A percentile compares a stretch with the other conserved stretches of the same genome.
phyloP scores from a whole-genome alignment of 2,329 filamentous ascomycete species.

The Golovinomyces cichoracearum region DNA sequence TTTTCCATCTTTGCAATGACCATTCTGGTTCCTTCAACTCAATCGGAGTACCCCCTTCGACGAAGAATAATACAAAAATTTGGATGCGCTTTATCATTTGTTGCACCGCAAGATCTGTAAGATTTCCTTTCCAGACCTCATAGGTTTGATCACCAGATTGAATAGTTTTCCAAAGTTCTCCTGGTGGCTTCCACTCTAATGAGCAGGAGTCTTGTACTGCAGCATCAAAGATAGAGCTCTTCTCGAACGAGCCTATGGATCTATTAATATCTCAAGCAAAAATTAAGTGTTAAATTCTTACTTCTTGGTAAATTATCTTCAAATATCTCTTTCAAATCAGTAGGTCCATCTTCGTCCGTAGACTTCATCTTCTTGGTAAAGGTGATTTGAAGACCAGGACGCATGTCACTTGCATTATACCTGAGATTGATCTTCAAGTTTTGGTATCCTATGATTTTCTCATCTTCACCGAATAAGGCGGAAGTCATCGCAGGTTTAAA shows the following conservation, averaged over 20 bases:
- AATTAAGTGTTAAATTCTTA: conserved; percentile 16
- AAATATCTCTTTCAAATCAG: conserved; percentile 35
- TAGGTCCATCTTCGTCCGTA: conserved; percentile 39
- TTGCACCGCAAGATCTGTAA: conserved; percentile 43
- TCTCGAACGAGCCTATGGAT: conserved; percentile 37
- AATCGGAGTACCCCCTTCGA: conserved; percentile 71
- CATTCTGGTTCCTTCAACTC: conserved; percentile 43
- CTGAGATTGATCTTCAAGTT: conserved; percentile 50
- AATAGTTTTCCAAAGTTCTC: conserved; percentile 40
- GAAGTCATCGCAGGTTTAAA: conserved; percentile 82
- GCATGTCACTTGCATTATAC: conserved; percentile 44
- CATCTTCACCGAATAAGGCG: conserved; percentile 75
- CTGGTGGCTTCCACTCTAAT: conserved; percentile 42
- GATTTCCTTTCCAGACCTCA: conserved; percentile 60
- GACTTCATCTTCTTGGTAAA: conserved; percentile 46
- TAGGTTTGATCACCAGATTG: conserved; percentile 35
- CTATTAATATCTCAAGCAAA: not conserved
- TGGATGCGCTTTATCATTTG: conserved; percentile 57
- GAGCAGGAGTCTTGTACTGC: conserved; percentile 22
- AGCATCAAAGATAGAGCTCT: conserved; percentile 32
- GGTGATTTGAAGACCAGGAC: conserved; percentile 44
- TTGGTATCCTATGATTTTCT: conserved; percentile 76
- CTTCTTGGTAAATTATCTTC: conserved; percentile 38
- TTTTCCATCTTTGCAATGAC: conserved; percentile 57
- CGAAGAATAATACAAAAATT: conserved; percentile 61